These are phyloP conservation scores for Alternaria metachromatica DNA, from an alignment of 2,329 filamentous ascomycete species.

Conservation along the genomic window DNA sequence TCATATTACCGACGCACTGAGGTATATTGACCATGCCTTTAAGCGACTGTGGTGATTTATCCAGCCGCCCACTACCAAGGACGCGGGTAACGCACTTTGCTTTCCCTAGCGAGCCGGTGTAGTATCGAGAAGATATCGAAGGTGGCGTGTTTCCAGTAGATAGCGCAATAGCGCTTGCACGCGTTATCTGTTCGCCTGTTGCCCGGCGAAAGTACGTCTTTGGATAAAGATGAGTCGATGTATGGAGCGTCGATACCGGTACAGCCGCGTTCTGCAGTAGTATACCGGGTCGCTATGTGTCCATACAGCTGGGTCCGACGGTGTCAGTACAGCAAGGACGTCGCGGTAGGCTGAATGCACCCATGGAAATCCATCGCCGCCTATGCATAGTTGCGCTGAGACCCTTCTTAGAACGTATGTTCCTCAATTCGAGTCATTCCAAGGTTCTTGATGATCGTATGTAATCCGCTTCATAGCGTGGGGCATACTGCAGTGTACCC, in stretches of 20 bases:
- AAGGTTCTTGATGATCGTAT: slow-evolving; percentile 4
- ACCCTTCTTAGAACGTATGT: slow-evolving; percentile 39
- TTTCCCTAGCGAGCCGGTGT: slow-evolving; percentile 14
- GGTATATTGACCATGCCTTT: slow-evolving; percentile 14
- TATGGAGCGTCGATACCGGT: neutral
- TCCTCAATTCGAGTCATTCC: slow-evolving; percentile 20
- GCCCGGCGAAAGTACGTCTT: slow-evolving; percentile 7
- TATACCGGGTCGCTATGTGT: slow-evolving; percentile 29
- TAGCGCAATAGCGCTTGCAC: slow-evolving; percentile 5
- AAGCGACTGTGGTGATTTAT: slow-evolving; percentile 21
- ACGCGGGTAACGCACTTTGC: slow-evolving; percentile 9
- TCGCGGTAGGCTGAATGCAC: slow-evolving; percentile 31
- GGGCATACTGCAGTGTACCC: slow-evolving; percentile 40
- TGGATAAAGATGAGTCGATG: slow-evolving; percentile 9
- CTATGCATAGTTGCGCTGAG: slow-evolving; percentile 31
- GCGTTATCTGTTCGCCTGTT: slow-evolving; percentile 3
- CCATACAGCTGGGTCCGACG: slow-evolving; percentile 30
- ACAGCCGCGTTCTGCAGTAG: slow-evolving; percentile 28
- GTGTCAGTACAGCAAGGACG: slow-evolving; percentile 25
- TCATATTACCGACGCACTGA: slow-evolving; percentile 11
- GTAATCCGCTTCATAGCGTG: slow-evolving; percentile 27
- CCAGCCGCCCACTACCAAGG: slow-evolving; percentile 28
- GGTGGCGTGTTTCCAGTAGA: slow-evolving; percentile 11
- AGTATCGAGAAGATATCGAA: slow-evolving; percentile 13
- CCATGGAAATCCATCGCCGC: slow-evolving; percentile 32